A percentile compares a stretch with the other conserved stretches of the same genome.
These are phyloP conservation scores for Entelexis sorbosivorans DNA, from an alignment of 1,139 yeast genomes.

Conservation along the genomic window DNA sequence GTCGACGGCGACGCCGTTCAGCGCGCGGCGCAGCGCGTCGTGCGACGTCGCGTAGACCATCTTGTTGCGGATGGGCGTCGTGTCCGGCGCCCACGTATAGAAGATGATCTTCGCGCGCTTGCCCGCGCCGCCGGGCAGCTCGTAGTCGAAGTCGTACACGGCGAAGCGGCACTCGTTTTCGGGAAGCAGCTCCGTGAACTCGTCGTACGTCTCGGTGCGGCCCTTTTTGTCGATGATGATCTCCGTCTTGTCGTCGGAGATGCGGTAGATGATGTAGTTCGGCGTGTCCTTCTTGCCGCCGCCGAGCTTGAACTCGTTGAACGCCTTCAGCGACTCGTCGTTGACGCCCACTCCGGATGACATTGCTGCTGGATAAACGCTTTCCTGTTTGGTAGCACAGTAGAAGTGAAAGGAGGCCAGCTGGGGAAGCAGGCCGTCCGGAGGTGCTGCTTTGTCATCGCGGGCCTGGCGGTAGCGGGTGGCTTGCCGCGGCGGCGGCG, in stretches of 20 bases:
- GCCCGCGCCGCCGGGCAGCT: conserved; percentile 81
- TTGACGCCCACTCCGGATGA: conserved; percentile 62
- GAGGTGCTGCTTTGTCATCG: not conserved
- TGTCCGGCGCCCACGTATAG: conserved; percentile 96
- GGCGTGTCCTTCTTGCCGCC: conserved; percentile 61
- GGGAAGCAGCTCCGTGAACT: conserved; percentile 75
- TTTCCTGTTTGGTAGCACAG: not conserved
- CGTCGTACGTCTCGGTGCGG: conserved; percentile 60
- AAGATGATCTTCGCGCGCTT: conserved; percentile 87
- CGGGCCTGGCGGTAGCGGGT: not conserved
- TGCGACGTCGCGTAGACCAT: conserved; percentile 97
- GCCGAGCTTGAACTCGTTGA: conserved; percentile 92
- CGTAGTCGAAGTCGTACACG: conserved; percentile 91
- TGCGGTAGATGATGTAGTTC: conserved; percentile 69
- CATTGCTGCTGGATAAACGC: conserved; percentile 8
- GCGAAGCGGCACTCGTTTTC: conserved; percentile 97
- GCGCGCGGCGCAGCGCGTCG: conserved; percentile 94
- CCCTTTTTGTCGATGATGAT: conserved; percentile 84
- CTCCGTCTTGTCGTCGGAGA: conserved; percentile 78
- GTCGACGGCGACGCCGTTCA: conserved; percentile 88
- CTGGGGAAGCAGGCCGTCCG: conserved; percentile 4
- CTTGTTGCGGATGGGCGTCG: conserved; percentile 82
- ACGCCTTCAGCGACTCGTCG: conserved; percentile 85
- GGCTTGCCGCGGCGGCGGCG: not conserved
- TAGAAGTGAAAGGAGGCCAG: not conserved